A percentile compares a stretch with the other conserved stretches of the same genome.
These are phyloP conservation scores for Microsporum ferrugineum DNA, from an alignment of 2,329 filamentous ascomycete genomes.

Conservation along the genomic window DNA sequence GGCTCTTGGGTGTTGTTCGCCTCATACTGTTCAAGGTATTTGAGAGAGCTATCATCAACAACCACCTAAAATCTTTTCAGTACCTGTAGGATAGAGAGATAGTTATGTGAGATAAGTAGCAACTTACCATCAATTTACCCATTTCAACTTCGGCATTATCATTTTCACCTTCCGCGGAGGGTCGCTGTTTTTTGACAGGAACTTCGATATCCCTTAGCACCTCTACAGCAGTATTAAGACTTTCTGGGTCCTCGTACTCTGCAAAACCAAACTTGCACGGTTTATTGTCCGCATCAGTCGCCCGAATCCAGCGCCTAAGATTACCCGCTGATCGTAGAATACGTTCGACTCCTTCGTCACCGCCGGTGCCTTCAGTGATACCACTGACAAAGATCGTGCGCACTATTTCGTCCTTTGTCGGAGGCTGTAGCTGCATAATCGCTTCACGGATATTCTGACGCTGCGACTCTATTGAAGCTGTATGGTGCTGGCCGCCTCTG, in stretches of 20 bases:
- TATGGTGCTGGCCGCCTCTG: slow-evolving; percentile 47
- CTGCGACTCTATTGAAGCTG: slow-evolving; percentile 51
- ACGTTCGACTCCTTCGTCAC: slow-evolving; percentile 66
- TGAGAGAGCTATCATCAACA: slow-evolving; percentile 70
- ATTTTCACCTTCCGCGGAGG: slow-evolving; percentile 28
- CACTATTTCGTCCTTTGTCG: slow-evolving; percentile 79
- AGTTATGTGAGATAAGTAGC: not conserved
- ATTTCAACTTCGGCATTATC: slow-evolving; percentile 51
- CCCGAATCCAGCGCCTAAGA: slow-evolving; percentile 74
- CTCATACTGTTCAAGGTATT: slow-evolving; percentile 75
- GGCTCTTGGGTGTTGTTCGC: slow-evolving; percentile 53
- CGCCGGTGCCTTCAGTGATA: slow-evolving; percentile 65
- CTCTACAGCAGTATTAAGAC: slow-evolving; percentile 72
- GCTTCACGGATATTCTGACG: slow-evolving; percentile 56
- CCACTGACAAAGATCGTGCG: slow-evolving; percentile 83
- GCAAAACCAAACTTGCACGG: slow-evolving; percentile 86
- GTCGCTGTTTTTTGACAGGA: slow-evolving; percentile 62
- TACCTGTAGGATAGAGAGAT: slow-evolving; percentile 4
- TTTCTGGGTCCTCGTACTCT: slow-evolving; percentile 85
- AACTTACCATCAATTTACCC: slow-evolving; percentile 52
- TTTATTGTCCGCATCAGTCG: slow-evolving; percentile 66
- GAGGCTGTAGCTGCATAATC: slow-evolving; percentile 63
- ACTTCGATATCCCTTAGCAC: slow-evolving; percentile 72
- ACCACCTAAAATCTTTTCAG: slow-evolving; percentile 39
- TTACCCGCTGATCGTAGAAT: slow-evolving; percentile 67